Evolutionary conservation across 345 rosid species (phyloP).

Genomic region (Diplotaxis tenuifolia): DNA sequence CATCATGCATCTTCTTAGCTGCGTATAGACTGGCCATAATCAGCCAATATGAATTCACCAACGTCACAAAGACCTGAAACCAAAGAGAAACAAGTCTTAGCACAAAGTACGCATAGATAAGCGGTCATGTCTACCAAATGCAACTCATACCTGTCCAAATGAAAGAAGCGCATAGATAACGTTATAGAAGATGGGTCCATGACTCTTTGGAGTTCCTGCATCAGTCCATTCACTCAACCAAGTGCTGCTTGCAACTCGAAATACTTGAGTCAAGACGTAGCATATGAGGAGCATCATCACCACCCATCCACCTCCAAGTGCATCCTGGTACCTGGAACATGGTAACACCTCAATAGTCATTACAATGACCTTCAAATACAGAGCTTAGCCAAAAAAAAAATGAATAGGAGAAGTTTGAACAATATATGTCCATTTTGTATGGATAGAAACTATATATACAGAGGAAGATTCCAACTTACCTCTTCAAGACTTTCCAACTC

Average conservation of each 20-base stretch:
- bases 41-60: slow-evolving; percentile 87
- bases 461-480: slow-evolving; percentile 43
- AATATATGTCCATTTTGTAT: background rate
- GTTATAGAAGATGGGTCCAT: slow-evolving; percentile 74
- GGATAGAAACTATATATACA: background rate
- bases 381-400: background rate
- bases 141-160: slow-evolving; percentile 72
- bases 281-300: slow-evolving; percentile 72
- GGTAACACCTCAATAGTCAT: slow-evolving; percentile 7
- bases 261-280: slow-evolving; percentile 69
- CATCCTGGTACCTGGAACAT: slow-evolving; percentile 81
- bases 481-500: slow-evolving; percentile 68
- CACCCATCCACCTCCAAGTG: slow-evolving; percentile 95
- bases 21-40: slow-evolving; percentile 84
- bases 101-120: too few species aligned
- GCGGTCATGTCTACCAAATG: too few species aligned
- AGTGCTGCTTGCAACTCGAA: slow-evolving; percentile 88
- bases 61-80: slow-evolving; percentile 75
- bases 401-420: slow-evolving; percentile 1
- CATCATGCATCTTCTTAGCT: slow-evolving; percentile 84
- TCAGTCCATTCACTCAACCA: slow-evolving; percentile 98
- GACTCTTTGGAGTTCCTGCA: slow-evolving; percentile 48
- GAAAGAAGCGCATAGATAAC: slow-evolving; percentile 65
- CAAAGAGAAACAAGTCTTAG: slow-evolving; percentile 17
- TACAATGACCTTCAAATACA: background rate